Conservation (phyloP, 305 asterid genomes). For the Solanum hybrid region DNA sequence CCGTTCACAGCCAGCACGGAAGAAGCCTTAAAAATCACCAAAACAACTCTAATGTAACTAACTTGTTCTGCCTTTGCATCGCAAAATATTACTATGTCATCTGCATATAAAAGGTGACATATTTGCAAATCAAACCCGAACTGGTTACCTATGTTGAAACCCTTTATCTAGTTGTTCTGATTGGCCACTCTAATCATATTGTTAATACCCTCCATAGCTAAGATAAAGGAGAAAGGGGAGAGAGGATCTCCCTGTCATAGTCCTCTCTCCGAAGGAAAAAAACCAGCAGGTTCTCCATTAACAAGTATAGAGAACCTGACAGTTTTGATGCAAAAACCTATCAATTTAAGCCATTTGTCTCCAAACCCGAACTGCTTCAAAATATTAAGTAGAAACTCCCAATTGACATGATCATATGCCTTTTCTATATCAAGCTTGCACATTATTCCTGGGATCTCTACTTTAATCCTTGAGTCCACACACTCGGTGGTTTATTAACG, state of each 20-base stretch:
- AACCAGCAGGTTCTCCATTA: neutral
- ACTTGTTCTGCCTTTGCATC: neutral
- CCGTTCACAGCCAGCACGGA: neutral
- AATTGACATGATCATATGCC: neutral
- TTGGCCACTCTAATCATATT: neutral
- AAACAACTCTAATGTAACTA: neutral
- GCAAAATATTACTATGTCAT: neutral
- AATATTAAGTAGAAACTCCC: neutral
- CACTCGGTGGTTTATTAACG: neutral
- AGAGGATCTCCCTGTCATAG: neutral
- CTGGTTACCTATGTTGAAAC: neutral
- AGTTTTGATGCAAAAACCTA: neutral
- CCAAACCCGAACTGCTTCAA: neutral
- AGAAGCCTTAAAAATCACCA: neutral
- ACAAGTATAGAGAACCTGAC: neutral
- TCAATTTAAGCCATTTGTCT: neutral
- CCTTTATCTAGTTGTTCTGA: neutral
- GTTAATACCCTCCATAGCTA: neutral
- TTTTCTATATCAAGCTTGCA: neutral
- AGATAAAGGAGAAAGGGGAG: neutral
- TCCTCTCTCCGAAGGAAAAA: neutral
- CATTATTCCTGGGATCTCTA: neutral
- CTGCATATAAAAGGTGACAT: neutral
- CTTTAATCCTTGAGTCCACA: too few species aligned
- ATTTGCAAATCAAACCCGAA: neutral